These are phyloP conservation scores for Trichoderma breve DNA, from an alignment of 2,329 filamentous ascomycete genomes.

Conservation along the genomic window DNA sequence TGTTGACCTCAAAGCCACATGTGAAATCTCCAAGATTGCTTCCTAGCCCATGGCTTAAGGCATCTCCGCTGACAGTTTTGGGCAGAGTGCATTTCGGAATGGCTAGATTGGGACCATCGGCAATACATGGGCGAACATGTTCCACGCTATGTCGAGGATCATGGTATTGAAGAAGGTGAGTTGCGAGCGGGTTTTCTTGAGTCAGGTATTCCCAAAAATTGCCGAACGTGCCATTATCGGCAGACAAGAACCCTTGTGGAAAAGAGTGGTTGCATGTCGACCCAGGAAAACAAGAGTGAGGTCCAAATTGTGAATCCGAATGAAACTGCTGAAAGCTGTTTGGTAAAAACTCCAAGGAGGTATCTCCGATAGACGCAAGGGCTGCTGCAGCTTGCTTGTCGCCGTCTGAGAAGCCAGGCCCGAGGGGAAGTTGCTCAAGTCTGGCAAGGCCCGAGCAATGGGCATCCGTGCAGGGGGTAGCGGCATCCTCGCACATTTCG, in stretches of 20 bases:
- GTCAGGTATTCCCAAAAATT: constrained; percentile 24
- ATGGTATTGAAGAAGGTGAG: constrained; percentile 33
- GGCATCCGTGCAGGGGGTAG: constrained; percentile 36
- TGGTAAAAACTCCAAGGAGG: background rate
- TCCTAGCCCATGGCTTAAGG: constrained; percentile 20
- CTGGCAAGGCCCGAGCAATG: constrained; percentile 29
- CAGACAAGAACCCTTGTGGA: constrained; percentile 20
- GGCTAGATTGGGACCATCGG: constrained; percentile 28
- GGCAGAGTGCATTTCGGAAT: constrained; percentile 31
- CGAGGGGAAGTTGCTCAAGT: background rate
- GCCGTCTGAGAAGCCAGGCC: constrained; percentile 22
- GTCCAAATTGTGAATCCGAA: background rate
- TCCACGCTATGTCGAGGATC: constrained; percentile 27
- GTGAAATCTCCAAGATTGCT: constrained; percentile 25
- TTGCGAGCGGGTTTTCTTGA: constrained; percentile 28
- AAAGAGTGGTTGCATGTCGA: background rate
- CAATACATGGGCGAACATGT: constrained; percentile 29
- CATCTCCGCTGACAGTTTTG: constrained; percentile 22
- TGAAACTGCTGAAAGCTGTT: background rate
- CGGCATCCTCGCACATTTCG: constrained; percentile 38
- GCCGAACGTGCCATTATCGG: constrained; percentile 17
- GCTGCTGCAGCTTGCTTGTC: constrained; percentile 32
- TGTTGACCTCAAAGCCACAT: constrained; percentile 32
- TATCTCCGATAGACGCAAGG: constrained; percentile 33
- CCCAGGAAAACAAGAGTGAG: background rate